Evolutionary conservation across 106 monocot genomes (phyloP), one percentile per base, ranked within the genome.

Genomic region (Dioscorea alata): DNA sequence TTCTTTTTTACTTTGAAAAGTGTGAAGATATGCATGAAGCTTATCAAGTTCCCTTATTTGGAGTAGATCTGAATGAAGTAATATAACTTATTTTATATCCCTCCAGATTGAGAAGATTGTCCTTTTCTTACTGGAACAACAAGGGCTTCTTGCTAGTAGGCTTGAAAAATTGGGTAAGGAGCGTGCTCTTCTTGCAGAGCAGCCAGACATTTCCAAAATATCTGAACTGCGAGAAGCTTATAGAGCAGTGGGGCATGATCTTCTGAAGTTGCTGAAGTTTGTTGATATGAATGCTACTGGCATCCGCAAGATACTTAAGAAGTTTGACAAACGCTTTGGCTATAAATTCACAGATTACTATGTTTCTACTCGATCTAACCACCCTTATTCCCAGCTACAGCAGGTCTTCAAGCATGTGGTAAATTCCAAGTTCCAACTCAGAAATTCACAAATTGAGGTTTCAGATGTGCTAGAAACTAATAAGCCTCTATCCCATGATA

Each of bases 351-450:
- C 87, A 12, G 80, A 88, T 83, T 77, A 80, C 28, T 88, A 83
- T 78, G 80, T 88, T 42, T 69, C 77, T 25, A 85, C 80, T 62
- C 76, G 87, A 59, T 70, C 87, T 69, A 88, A 88, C 20, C 87
- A 88, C 70, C 87, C 87, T 20, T 83, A 80, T 70, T 88, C 87
- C 42, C 87, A 88, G 61, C 65, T 88, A 10, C 80, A 88, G 22
- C 87, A 88, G 70, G 69, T 88, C 49, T 88, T 88, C 72, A 88
- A 88, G 65, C 87, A 88, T 63, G 87, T 88, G 86, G 87, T 83
- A 83, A 51, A 19, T 54, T 54, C 19, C 2, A 52, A 63, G 23
- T 51, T 51, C 60, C 12, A 51, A 16, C n/a, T n/a, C 18, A 17
- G 49, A n/a, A 21, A 31, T 42, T 42, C 6, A 42, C 42, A 42